Percentiles rank a stretch among this genome's conserved stretches.
phyloP scores from a whole-genome alignment of 2,329 filamentous ascomycete genomes.

The Cladosporium sp. region DNA sequence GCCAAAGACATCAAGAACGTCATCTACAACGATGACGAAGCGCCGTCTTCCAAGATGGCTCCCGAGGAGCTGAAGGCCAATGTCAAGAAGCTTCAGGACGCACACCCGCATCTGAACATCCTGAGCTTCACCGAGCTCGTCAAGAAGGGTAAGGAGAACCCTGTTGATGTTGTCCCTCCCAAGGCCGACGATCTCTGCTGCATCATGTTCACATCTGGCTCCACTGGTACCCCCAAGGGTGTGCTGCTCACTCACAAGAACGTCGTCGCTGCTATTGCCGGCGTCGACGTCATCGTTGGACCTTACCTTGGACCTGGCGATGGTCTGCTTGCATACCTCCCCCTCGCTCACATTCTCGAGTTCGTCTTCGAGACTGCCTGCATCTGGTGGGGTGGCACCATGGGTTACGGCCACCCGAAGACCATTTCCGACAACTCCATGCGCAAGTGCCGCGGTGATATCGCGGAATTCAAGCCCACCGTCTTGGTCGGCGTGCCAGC shows the following conservation, averaged over 20 bases:
- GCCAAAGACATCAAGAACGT: conserved; percentile 54
- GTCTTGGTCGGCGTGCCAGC: conserved; percentile 92
- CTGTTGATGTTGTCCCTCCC: conserved; percentile 66
- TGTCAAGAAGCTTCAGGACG: conserved; percentile 51
- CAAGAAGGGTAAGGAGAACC: conserved; percentile 59
- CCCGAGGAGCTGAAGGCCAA: conserved; percentile 48
- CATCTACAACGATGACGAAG: conserved; percentile 54
- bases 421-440: conserved; percentile 84
- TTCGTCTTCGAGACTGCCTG: conserved; percentile 92
- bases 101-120: conserved; percentile 51
- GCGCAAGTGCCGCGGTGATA: conserved; percentile 87
- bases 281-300: conserved; percentile 72
- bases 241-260: conserved; percentile 76
- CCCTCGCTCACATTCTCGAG: conserved; percentile 92
- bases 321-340: conserved; percentile 81
- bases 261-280: conserved; percentile 76
- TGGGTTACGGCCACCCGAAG: conserved; percentile 89
- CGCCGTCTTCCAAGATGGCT: conserved; percentile 27
- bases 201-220: conserved; percentile 79
- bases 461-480: conserved; percentile 84
- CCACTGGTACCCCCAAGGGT: conserved; percentile 84
- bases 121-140: conserved; percentile 54
- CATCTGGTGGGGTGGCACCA: conserved; percentile 81
- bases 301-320: conserved; percentile 74
- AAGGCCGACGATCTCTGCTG: conserved; percentile 75